Conservation (phyloP, 2,329 filamentous ascomycete species). For the Arthrobotrys entomopaga region DNA sequence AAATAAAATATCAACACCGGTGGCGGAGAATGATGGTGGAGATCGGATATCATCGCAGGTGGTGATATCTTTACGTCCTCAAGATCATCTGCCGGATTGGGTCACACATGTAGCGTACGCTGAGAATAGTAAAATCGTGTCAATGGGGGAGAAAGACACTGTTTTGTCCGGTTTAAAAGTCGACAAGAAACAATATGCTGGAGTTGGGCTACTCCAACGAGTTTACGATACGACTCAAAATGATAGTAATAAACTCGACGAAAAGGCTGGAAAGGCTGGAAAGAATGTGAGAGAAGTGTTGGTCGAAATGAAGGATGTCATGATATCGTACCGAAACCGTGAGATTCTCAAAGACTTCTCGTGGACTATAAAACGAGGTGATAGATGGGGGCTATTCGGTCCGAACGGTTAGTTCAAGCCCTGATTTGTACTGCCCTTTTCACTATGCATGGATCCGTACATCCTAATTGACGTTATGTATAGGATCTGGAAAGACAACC, state of each 20-base stretch:
- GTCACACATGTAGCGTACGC: slow-evolving; percentile 84
- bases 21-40: slow-evolving; percentile 9
- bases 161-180: slow-evolving; percentile 68
- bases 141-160: slow-evolving; percentile 72
- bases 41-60: slow-evolving; percentile 69
- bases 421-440: not conserved
- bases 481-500: slow-evolving; percentile 89
- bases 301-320: slow-evolving; percentile 87
- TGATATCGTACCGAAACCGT: slow-evolving; percentile 72
- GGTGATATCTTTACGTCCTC: slow-evolving; percentile 80
- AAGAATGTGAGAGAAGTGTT: slow-evolving; percentile 71
- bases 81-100: slow-evolving; percentile 89
- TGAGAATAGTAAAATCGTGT: slow-evolving; percentile 72
- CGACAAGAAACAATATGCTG: slow-evolving; percentile 26
- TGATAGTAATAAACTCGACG: not conserved
- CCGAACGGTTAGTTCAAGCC: slow-evolving; percentile 73
- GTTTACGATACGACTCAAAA: slow-evolving; percentile 43
- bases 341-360: slow-evolving; percentile 83
- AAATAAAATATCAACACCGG: slow-evolving; percentile 52
- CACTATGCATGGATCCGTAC: not conserved
- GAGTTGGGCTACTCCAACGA: slow-evolving; percentile 56
- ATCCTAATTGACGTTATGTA: not conserved
- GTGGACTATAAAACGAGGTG: slow-evolving; percentile 83
- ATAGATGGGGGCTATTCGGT: slow-evolving; percentile 92
- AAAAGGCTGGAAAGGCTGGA: not conserved